Evolutionary conservation across 2,329 filamentous ascomycete genomes (phyloP), one percentile per base, ranked within the genome.

Genomic region (Aspergillus vadensis): DNA sequence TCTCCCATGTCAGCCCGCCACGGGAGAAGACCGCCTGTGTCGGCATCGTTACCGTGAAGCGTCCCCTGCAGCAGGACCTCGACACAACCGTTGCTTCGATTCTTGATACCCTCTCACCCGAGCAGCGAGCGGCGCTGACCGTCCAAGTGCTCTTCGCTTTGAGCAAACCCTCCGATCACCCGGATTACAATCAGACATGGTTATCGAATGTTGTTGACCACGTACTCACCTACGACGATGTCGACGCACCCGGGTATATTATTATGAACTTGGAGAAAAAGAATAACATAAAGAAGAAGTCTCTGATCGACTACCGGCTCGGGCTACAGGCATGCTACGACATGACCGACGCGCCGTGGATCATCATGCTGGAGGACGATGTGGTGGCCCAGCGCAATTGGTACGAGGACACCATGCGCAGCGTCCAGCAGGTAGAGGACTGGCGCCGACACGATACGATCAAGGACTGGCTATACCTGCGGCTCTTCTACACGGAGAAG

Each of bases 291-390:
- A 70, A 71, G 38, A 64, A 72, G 25, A 82, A 82, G 62, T 77
- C 72, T 5, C 65, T 82, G 3, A 76, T 77, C 55, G 80, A 82
- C 60, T 82, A 81, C 63, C 70, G 68, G 12, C 76, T 78, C 36
- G 65, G 81, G 17, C 68, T 82, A 14, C 71, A 75, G 44, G 72
- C 73, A 7, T 82, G 80, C 66, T 68, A 74, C 38, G 67, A 74
- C 10, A 48, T 62, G 50, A 74, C 72, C 8, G 72, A 73, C 21
- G 75, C 79, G 9, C 74, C 74, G 8, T 81, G 80, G 67, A 76
- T 80, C 54, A 70, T 76, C 17, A 76, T 82, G 57, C 67, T 83
- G 8, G 81, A 83, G 63, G 81, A 82, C 60, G 81, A 82, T 60
- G 74, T 78, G 7, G 63, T 83, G 9, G 80, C 79, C 32, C 75